Evolutionary conservation across 768 basidiomycete genomes (phyloP).

Genomic region (Agaricus sinodeliciosus): DNA sequence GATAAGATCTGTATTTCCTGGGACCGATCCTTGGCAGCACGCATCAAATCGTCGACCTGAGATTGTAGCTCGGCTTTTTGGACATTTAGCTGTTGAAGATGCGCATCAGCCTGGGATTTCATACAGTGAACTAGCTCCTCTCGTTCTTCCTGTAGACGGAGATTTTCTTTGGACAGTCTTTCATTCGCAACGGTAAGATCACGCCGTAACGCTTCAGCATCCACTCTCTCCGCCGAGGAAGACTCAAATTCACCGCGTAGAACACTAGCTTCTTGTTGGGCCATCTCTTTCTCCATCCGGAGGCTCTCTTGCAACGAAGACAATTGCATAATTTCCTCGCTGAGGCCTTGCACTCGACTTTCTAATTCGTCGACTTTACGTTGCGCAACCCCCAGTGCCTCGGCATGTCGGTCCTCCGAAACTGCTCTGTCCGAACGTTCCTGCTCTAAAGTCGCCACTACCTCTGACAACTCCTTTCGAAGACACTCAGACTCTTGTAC

Average conservation of each 20-base stretch:
- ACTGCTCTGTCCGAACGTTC: neutral
- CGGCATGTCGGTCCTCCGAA: constrained; percentile 13
- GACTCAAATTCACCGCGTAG: neutral
- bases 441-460: neutral
- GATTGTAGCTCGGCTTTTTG: constrained; percentile 28
- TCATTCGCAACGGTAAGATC: neutral
- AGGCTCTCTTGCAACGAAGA: constrained; percentile 11
- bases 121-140: constrained; percentile 25
- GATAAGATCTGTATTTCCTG: constrained; percentile 32
- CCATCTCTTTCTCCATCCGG: constrained; percentile 14
- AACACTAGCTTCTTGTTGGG: neutral
- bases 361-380: constrained; percentile 12
- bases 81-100: constrained; percentile 23
- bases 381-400: constrained; percentile 17
- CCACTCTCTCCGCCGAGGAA: neutral
- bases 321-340: constrained; percentile 8
- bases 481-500: constrained; percentile 1
- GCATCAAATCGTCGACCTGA: constrained; percentile 27
- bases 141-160: constrained; percentile 20
- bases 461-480: neutral
- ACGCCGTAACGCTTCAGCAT: neutral
- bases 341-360: constrained; percentile 9
- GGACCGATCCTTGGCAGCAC: constrained; percentile 29
- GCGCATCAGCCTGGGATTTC: constrained; percentile 14
- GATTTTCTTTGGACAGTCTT: constrained; percentile 15